phyloP scores from a whole-genome alignment of 257 asterid genomes.

The Galeopsis tetrahit region DNA sequence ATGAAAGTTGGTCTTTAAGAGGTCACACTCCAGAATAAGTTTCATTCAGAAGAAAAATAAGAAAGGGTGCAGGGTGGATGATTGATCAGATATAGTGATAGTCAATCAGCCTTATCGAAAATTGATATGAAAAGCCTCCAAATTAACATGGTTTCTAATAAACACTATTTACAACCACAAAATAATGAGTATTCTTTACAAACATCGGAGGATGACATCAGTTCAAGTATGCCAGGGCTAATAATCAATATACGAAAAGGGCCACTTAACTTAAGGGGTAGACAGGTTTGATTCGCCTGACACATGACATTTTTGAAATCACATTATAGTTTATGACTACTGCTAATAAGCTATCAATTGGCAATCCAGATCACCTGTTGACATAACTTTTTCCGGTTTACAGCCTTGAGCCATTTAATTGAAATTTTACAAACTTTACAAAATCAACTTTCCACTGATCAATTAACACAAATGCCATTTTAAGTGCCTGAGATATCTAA shows the following conservation, averaged over 20 bases:
- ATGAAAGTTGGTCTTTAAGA: not conserved
- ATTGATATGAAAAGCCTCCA: not conserved
- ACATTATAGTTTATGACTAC: not conserved
- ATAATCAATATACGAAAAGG: not conserved
- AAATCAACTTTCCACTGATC: constrained; percentile 4
- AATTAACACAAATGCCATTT: not conserved
- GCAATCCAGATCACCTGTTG: constrained; percentile 27
- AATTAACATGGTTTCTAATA: constrained; percentile 2
- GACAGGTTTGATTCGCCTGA: not conserved
- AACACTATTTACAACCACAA: not conserved
- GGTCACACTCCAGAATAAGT: constrained; percentile 7
- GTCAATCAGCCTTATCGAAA: not conserved
- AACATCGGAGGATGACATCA: not conserved
- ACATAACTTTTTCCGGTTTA: not conserved
- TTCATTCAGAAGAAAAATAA: not conserved
- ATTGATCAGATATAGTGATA: not conserved
- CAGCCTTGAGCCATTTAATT: constrained; percentile 26
- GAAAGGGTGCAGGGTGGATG: not conserved
- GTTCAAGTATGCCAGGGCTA: not conserved
- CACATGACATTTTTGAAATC: constrained; percentile 10
- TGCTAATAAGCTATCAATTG: constrained; percentile 6
- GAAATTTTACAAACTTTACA: not conserved
- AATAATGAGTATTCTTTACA: not conserved
- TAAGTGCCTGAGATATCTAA: constrained; percentile 26
- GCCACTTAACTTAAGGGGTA: not conserved